Conservation (phyloP, 495 filamentous ascomycete species). For the Talaromyces ruber region DNA sequence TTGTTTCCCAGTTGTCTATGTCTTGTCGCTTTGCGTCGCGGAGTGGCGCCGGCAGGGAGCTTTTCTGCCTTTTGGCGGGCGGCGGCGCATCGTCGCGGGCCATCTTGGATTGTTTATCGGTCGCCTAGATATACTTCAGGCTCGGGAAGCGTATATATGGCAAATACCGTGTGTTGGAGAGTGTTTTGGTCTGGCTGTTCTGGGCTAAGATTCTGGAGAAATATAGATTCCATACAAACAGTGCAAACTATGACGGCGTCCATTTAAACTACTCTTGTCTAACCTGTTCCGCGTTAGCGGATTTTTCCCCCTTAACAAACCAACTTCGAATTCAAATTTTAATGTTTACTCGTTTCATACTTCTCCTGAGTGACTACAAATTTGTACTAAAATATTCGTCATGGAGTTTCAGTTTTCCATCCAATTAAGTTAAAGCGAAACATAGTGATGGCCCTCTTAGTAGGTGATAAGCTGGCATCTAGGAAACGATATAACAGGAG, state of each 20-base stretch:
- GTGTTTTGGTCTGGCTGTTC: neutral
- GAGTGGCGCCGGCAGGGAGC: constrained; percentile 27
- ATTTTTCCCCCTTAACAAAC: neutral
- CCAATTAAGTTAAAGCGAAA: no score
- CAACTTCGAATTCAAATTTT: neutral
- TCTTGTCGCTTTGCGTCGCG: constrained; percentile 72
- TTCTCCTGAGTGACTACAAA: neutral
- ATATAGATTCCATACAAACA: constrained; percentile 5
- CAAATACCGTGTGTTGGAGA: neutral
- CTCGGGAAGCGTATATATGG: neutral
- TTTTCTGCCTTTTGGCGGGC: constrained; percentile 37
- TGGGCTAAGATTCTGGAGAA: neutral
- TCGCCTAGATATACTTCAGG: neutral
- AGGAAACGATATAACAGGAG: no score
- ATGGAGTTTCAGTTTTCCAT: no score
- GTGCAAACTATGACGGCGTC: neutral
- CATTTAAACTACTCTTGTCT: neutral
- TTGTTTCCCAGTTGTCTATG: constrained; percentile 95
- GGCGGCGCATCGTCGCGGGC: constrained; percentile 28
- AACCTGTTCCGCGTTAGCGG: neutral
- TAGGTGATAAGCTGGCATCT: no score
- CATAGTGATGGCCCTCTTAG: no score
- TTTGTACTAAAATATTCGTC: neutral
- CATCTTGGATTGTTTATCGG: constrained; percentile 15
- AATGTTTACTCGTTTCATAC: no score